Percentiles rank a stretch among this genome's conserved stretches.
Evolutionary conservation across 2,329 filamentous ascomycete species (phyloP).

Genomic region (Aureobasidium uvarum): DNA sequence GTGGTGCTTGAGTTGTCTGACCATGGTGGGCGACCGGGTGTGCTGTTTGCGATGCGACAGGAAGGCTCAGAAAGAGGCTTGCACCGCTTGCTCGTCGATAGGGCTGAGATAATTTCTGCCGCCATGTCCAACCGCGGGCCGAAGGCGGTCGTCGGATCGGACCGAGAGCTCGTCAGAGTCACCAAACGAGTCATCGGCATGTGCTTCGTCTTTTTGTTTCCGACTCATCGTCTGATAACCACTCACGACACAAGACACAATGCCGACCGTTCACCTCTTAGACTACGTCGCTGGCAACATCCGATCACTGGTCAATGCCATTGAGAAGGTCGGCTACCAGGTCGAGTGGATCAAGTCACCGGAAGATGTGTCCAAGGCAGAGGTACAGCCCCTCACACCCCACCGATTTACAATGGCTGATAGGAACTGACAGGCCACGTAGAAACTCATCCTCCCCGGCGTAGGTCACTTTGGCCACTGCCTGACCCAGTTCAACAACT

Average conservation of each 20-base stretch:
- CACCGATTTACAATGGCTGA: neutral
- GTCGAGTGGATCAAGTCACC: conserved; percentile 90
- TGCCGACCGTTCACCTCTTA: conserved; percentile 75
- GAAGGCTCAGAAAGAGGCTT: neutral
- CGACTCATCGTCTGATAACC: neutral
- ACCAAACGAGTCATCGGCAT: conserved; percentile 12
- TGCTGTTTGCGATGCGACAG: conserved; percentile 11
- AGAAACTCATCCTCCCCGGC: conserved; percentile 93
- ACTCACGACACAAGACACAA: conserved; percentile 38
- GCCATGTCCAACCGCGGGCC: neutral
- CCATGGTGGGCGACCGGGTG: conserved; percentile 60
- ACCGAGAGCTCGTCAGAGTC: neutral
- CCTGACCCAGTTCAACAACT: conserved; percentile 74
- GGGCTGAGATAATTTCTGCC: conserved; percentile 22
- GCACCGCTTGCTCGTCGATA: conserved; percentile 3
- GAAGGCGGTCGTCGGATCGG: conserved; percentile 17
- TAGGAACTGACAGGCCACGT: conserved; percentile 35
- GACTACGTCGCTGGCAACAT: conserved; percentile 97
- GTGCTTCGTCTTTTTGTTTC: conserved; percentile 19
- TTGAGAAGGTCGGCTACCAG: conserved; percentile 89
- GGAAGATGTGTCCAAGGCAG: conserved; percentile 77
- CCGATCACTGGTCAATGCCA: conserved; percentile 92
- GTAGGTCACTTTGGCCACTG: conserved; percentile 99
- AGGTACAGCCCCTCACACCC: conserved; percentile 54
- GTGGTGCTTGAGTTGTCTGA: conserved; percentile 93